Percentiles rank a stretch among this genome's conserved stretches.
Evolutionary conservation across 768 basidiomycete genomes (phyloP).

Genomic region (Lentinula lateritia): DNA sequence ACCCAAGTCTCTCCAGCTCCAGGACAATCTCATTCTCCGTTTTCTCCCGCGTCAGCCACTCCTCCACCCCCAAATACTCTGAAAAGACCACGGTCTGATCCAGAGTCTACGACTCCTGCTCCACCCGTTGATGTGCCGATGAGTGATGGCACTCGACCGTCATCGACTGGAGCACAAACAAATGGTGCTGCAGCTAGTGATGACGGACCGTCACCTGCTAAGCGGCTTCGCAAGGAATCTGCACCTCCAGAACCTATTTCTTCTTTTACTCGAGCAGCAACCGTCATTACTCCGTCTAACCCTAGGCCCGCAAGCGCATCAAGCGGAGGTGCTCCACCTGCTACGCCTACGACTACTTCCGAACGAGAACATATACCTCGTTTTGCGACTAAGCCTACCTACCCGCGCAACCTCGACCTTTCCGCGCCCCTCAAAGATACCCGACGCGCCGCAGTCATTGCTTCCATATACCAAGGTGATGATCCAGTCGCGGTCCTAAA

Average conservation of each 20-base stretch:
- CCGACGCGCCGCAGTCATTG: constrained; percentile 57
- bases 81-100: constrained; percentile 62
- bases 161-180: constrained; percentile 40
- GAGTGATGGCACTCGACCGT: constrained; percentile 36
- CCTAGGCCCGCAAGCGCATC: constrained; percentile 9
- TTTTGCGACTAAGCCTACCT: constrained; percentile 61
- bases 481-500: constrained; percentile 60
- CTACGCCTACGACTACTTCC: constrained; percentile 25
- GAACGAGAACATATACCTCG: constrained; percentile 44
- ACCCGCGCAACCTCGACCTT: constrained; percentile 47
- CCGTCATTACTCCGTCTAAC: neutral
- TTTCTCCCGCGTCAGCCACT: constrained; percentile 39
- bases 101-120: constrained; percentile 42
- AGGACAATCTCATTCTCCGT: constrained; percentile 39
- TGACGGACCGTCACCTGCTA: constrained; percentile 64
- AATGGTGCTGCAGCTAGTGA: constrained; percentile 35
- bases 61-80: constrained; percentile 45
- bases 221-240: constrained; percentile 61
- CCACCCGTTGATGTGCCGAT: constrained; percentile 12
- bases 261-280: constrained; percentile 15
- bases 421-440: constrained; percentile 46
- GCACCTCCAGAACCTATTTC: constrained; percentile 22
- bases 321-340: constrained; percentile 8
- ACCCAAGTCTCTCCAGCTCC: constrained; percentile 48
- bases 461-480: constrained; percentile 64